Percentiles rank a stretch among this genome's conserved stretches.
Evolutionary conservation across 768 basidiomycete genomes (phyloP).

Genomic region (Stropharia rugosoannulata): DNA sequence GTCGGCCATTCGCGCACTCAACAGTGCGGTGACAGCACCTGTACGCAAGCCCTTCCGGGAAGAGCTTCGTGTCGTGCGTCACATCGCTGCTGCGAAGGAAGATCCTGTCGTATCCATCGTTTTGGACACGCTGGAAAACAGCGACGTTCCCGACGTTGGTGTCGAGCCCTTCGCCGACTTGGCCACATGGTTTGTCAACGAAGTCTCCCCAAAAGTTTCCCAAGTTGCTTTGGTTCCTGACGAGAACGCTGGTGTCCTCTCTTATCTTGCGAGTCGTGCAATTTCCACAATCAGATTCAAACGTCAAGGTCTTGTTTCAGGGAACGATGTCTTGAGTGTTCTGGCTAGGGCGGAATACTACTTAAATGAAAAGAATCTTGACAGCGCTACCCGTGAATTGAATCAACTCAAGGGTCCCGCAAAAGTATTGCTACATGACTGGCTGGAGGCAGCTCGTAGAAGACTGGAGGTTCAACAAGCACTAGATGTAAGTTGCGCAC

Average conservation of each 20-base stretch:
- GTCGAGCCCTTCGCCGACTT: slow-evolving; percentile 91
- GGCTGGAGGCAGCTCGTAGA: slow-evolving; percentile 86
- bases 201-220: slow-evolving; percentile 81
- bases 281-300: slow-evolving; percentile 79
- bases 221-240: slow-evolving; percentile 94
- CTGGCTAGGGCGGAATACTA: slow-evolving; percentile 87
- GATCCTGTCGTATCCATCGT: slow-evolving; percentile 66
- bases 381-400: slow-evolving; percentile 84
- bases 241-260: slow-evolving; percentile 82
- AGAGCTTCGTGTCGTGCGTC: slow-evolving; percentile 81
- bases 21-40: slow-evolving; percentile 61
- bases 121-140: slow-evolving; percentile 65
- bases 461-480: slow-evolving; percentile 92
- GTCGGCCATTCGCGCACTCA: slow-evolving; percentile 86
- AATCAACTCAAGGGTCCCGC: slow-evolving; percentile 88
- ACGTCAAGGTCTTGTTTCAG: slow-evolving; percentile 74
- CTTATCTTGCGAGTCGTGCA: slow-evolving; percentile 80
- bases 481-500: slow-evolving; percentile 58
- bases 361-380: slow-evolving; percentile 90
- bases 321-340: slow-evolving; percentile 83
- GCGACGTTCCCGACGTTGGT: slow-evolving; percentile 74
- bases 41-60: slow-evolving; percentile 83
- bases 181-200: slow-evolving; percentile 84
- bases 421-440: slow-evolving; percentile 73
- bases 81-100: slow-evolving; percentile 68